Base-by-base conservation (phyloP, 1,284 basidiomycete genomes). In the Volvariella surrecta region DNA sequence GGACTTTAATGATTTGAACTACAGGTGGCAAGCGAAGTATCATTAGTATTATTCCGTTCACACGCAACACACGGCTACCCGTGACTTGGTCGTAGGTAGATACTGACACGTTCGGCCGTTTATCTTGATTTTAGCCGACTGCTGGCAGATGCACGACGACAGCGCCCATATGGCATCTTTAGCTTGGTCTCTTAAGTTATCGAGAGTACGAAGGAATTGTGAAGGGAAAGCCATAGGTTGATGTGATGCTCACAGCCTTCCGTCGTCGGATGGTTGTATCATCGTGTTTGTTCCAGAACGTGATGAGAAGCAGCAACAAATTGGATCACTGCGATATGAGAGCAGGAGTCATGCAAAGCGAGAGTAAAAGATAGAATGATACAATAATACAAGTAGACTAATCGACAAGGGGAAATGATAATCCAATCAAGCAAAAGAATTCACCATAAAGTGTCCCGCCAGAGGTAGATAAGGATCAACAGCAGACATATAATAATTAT, bases 1-100 rank as follows among this genome's bases (percentile, higher is more conserved):
- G 76, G 11, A 95, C 81, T 52, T 86, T 89, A 42, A 93, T 67
- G 39, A 97, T 89, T 54, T 89, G 86, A 67, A 92, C 85, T 88
- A 52, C 20, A 40, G 32, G 32, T 37, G 22, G 42, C n/a, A n/a
- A n/a, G n/a, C n/a, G n/a, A n/a, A n/a, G n/a, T n/a, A n/a, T n/a
- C 45, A 40, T 31, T 37, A 18, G n/a, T n/a, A n/a, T n/a, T n/a
- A n/a, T n/a, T n/a, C n/a, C n/a, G n/a, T n/a, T n/a, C n/a, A n/a
- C n/a, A n/a, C n/a, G n/a, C n/a, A n/a, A n/a, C n/a, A n/a, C n/a
- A n/a, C n/a, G n/a, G n/a, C n/a, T n/a, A n/a, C n/a, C n/a, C n/a
- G n/a, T n/a, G n/a, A n/a, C n/a, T n/a, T n/a, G n/a, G n/a, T n/a
- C n/a, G n/a, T 46, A 32, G 40, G 31, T 22, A 32, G 45, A 21